Base-by-base conservation (phyloP, 2,329 filamentous ascomycete species). In the Emericellopsis atlantica region DNA sequence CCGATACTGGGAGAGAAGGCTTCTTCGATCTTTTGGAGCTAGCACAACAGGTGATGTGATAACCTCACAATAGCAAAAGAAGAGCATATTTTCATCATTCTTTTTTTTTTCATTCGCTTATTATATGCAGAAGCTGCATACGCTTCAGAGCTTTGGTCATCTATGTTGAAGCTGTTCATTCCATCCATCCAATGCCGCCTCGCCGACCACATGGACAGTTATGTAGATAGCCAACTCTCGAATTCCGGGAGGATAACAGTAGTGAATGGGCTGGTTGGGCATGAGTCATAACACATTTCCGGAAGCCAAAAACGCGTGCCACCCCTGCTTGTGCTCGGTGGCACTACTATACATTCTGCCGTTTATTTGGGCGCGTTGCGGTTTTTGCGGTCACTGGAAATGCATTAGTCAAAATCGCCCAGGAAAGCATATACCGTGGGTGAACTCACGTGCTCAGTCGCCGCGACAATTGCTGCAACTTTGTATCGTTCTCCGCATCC, bases 401-500 rank as follows among this genome's bases (percentile, higher is more conserved):
- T 24, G 14, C n/a, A 22, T 31, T 14, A 34, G 37, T 29, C 18
- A n/a, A 11, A 21, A 22, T 23, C 14, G 24, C 16, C 9, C 6
- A 26, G 15, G 16, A 29, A 6, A 29, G 18, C 2, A 14, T 10
- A 37, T 24, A 12, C 7, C 23, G 23, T 10, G 16, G 29, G 21
- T n/a, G 29, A n/a, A 51, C 51, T 59, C 47, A 96, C 92, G 93
- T 94, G 82, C 88, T 95, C 54, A 98, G 83, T 60, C 90, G 79
- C 62, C 92, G 76, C 22, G 88, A 92, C 45, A 98, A 77, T 47
- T 83, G 81, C 52, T 90, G 85, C 54, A 98, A 64, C 53, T 85
- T 84, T 57, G 80, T 79, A 56, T 96, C 92, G 56, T 95, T 94
- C 49, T 95, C 89, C 16, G 92, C 92, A 50, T 95, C 89, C 45